A percentile compares a stretch with the other conserved stretches of the same genome.
Evolutionary conservation across 768 basidiomycete species (phyloP).

Genomic region (Gymnopilus junonius): DNA sequence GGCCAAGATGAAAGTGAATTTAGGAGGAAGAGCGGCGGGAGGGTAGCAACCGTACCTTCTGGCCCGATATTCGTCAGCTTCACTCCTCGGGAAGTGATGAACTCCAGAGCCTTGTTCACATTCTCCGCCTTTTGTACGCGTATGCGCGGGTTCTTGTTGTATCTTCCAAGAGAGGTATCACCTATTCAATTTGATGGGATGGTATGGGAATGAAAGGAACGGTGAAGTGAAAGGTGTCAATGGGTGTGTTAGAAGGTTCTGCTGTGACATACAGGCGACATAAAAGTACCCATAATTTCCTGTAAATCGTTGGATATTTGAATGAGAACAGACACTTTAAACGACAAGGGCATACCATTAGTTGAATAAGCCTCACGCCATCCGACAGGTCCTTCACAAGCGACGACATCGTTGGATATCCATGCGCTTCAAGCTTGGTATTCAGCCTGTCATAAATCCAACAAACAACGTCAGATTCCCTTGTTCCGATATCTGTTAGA

Average conservation of each 20-base stretch:
- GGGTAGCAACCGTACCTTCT: conserved; percentile 61
- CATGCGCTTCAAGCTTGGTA: conserved; percentile 86
- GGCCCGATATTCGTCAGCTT: conserved; percentile 98
- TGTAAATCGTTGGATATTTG: conserved; percentile 32
- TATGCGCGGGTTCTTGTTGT: conserved; percentile 89
- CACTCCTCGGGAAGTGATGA: conserved; percentile 92
- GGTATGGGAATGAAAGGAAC: not conserved
- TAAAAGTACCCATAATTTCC: conserved; percentile 91
- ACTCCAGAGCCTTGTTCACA: conserved; percentile 94
- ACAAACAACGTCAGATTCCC: not conserved
- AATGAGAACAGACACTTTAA: not conserved
- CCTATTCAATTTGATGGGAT: conserved; percentile 45
- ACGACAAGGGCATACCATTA: conserved; percentile 62
- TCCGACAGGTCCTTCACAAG: conserved; percentile 91
- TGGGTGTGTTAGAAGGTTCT: not conserved
- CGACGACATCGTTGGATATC: conserved; percentile 87
- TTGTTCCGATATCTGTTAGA: not conserved
- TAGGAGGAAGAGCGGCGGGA: not conserved
- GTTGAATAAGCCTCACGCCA: conserved; percentile 93
- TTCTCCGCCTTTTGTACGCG: conserved; percentile 98
- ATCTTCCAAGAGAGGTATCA: conserved; percentile 91
- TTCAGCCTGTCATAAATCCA: conserved; percentile 72
- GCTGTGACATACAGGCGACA: not conserved
- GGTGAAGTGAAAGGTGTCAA: not conserved
- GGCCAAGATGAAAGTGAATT: not conserved